phyloP scores from a whole-genome alignment of 208 protist genomes.

The Trypanosoma brucei region DNA sequence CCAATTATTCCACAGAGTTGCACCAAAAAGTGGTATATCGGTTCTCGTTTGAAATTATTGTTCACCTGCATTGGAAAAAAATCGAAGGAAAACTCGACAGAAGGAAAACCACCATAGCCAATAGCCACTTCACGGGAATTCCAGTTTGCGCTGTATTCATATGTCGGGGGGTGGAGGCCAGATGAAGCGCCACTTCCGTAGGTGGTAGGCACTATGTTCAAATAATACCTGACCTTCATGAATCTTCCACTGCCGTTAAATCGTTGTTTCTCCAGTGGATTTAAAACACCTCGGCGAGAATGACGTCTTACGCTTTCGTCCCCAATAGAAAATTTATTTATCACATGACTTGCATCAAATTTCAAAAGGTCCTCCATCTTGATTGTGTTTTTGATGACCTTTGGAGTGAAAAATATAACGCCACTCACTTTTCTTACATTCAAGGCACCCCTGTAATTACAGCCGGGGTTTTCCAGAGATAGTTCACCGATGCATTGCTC shows the following conservation, averaged over 20 bases:
- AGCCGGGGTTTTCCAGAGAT: constrained; percentile 48
- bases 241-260: constrained; percentile 18
- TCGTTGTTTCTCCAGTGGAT: constrained; percentile 37
- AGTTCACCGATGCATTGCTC: constrained; percentile 61
- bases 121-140: constrained; percentile 25
- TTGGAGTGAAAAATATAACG: constrained; percentile 71
- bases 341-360: constrained; percentile 54
- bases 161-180: constrained; percentile 26
- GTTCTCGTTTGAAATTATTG: constrained; percentile 61
- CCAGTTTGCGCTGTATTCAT: constrained; percentile 71
- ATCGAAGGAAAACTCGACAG: constrained; percentile 54
- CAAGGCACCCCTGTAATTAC: constrained; percentile 65
- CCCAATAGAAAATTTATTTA: constrained; percentile 69
- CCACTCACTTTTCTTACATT: constrained; percentile 79
- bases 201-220: constrained; percentile 69
- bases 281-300: constrained; percentile 36
- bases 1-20: constrained; percentile 85
- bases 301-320: constrained; percentile 55
- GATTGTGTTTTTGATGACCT: constrained; percentile 23
- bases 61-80: constrained; percentile 66
- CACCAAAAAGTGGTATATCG: constrained; percentile 69
- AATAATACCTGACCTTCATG: constrained; percentile 47
- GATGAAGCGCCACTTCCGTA: constrained; percentile 26
- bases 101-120: constrained; percentile 34
- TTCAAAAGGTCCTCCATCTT: constrained; percentile 36